These are phyloP conservation scores for Fusarium miscanthi DNA, from an alignment of 2,329 filamentous ascomycete species.

Conservation along the genomic window DNA sequence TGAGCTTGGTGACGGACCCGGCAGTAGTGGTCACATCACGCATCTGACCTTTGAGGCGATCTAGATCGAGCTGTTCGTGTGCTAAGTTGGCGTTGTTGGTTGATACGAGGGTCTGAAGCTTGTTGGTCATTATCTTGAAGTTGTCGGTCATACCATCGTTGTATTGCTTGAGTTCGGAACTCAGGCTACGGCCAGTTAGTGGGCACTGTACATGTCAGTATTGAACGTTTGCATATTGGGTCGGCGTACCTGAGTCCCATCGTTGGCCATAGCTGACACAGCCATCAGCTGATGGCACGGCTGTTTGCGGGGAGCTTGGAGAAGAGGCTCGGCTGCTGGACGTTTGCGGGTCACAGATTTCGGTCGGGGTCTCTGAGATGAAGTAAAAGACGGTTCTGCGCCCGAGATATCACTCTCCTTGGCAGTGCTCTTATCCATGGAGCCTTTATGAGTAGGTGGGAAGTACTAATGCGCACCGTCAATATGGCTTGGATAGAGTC, in stretches of 20 bases:
- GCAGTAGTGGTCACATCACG: rapidly evolving
- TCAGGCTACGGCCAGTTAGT: neutral
- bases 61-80: neutral
- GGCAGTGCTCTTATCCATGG: no score
- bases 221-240: rapidly evolving
- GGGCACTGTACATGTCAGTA: neutral
- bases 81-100: neutral
- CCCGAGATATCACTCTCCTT: no score
- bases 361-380: no score
- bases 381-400: no score
- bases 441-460: no score
- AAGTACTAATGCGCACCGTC: no score
- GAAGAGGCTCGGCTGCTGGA: no score
- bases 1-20: neutral
- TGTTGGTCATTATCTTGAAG: neutral
- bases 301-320: no score
- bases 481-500: no score
- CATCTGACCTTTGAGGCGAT: neutral
- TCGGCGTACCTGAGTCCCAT: neutral
- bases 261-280: neutral
- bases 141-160: neutral
- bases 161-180: neutral
- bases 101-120: neutral
- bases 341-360: no score
- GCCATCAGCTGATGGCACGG: no score